Conservation (phyloP, 106 monocot genomes). For the Dioscorea alata region DNA sequence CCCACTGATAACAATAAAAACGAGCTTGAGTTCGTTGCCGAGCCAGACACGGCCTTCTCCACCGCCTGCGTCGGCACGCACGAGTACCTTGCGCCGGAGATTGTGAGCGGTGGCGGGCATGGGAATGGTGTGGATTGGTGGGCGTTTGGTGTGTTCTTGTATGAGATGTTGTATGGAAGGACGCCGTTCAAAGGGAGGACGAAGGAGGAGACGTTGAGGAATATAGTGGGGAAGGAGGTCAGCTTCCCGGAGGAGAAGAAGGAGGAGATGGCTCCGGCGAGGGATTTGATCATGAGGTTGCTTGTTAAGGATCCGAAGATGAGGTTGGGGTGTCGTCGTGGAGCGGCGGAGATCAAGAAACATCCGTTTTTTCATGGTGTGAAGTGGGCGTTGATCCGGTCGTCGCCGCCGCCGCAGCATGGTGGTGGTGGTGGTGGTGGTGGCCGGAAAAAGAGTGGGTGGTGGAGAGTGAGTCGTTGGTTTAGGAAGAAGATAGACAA, state of each 20-base stretch:
- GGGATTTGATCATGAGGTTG: slow-evolving; percentile 54
- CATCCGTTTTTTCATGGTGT: slow-evolving; percentile 68
- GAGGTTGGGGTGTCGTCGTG: slow-evolving; percentile 47
- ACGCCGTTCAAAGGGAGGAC: slow-evolving; percentile 76
- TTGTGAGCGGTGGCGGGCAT: slow-evolving; percentile 47
- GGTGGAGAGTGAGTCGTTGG: slow-evolving; percentile 3
- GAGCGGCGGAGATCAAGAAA: slow-evolving; percentile 74
- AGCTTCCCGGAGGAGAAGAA: slow-evolving; percentile 37
- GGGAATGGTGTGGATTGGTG: slow-evolving; percentile 90
- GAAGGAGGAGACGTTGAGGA: slow-evolving; percentile 69
- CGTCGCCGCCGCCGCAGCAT: slow-evolving; percentile 33
- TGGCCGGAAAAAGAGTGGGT: slow-evolving; percentile 1
- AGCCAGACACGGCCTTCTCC: slow-evolving; percentile 52
- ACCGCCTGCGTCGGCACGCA: slow-evolving; percentile 82
- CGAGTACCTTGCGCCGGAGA: slow-evolving; percentile 86
- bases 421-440: slow-evolving; percentile 7
- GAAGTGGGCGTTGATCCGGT: slow-evolving; percentile 55
- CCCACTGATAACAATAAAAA: background rate
- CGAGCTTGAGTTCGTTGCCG: slow-evolving; percentile 64
- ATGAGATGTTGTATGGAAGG: slow-evolving; percentile 77
- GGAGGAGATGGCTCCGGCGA: slow-evolving; percentile 18
- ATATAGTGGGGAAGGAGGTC: slow-evolving; percentile 43
- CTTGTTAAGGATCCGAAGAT: slow-evolving; percentile 47
- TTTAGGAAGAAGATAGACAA: too few relatives aligned
- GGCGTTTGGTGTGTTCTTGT: slow-evolving; percentile 87